A percentile compares a stretch with the other conserved stretches of the same genome.
phyloP scores from a whole-genome alignment of 1,284 basidiomycete species.

The Sparassis latifolia region DNA sequence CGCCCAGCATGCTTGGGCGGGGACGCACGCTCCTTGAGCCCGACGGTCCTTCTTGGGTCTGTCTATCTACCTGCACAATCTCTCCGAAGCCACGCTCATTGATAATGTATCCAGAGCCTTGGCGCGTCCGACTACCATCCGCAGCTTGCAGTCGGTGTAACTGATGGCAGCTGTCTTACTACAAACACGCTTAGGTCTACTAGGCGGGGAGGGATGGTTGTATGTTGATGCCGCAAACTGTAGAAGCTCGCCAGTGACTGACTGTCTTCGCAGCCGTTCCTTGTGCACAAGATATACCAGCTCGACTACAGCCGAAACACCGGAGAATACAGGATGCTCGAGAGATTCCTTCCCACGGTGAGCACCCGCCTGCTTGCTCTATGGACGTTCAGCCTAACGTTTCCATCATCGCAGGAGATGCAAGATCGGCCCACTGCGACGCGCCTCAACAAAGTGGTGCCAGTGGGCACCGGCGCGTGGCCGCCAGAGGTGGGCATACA shows the following conservation, averaged over 20 bases:
- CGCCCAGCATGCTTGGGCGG: slow-evolving; percentile 66
- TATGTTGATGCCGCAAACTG: slow-evolving; percentile 26
- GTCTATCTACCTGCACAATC: not conserved
- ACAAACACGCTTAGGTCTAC: slow-evolving; percentile 68
- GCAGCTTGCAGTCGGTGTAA: slow-evolving; percentile 72
- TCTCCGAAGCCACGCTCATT: no score
- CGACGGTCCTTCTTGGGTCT: slow-evolving; percentile 76
- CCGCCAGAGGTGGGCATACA: slow-evolving; percentile 68
- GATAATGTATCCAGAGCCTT: slow-evolving; percentile 44
- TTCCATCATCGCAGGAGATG: slow-evolving; percentile 38
- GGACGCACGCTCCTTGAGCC: slow-evolving; percentile 69
- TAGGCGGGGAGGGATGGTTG: slow-evolving; percentile 60
- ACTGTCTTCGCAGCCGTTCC: slow-evolving; percentile 50
- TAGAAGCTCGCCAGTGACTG: slow-evolving; percentile 4
- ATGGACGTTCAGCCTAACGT: not conserved
- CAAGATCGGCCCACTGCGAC: slow-evolving; percentile 43
- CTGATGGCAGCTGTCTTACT: slow-evolving; percentile 74
- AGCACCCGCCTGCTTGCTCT: slow-evolving; percentile 6
- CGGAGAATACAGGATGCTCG: slow-evolving; percentile 76
- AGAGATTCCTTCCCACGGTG: slow-evolving; percentile 74
- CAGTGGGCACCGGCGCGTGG: slow-evolving; percentile 63
- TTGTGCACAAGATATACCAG: slow-evolving; percentile 76
- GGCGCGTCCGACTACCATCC: slow-evolving; percentile 81
- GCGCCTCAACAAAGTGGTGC: slow-evolving; percentile 25
- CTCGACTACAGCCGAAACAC: slow-evolving; percentile 77